Conservation (phyloP, 768 basidiomycete species). For the Rhodosporidiobolus sp. region DNA sequence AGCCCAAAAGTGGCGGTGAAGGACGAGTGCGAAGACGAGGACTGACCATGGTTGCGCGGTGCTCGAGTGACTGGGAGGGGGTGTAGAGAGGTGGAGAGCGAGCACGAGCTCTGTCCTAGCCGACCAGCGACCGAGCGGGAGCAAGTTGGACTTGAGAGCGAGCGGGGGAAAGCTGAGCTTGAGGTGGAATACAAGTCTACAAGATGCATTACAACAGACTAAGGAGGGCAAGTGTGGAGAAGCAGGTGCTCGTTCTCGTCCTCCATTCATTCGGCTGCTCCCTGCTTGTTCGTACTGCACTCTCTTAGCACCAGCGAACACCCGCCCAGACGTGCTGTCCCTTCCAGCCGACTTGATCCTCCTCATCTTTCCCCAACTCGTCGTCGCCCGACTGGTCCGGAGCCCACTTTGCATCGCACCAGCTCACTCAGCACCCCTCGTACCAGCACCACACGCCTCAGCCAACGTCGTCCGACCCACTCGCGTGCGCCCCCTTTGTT, state of each 20-base stretch:
- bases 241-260: too few species aligned
- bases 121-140: neutral
- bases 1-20: conserved; percentile 23
- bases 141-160: neutral
- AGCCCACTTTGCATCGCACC: neutral
- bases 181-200: neutral
- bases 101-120: neutral
- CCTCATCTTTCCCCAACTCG: neutral
- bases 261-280: too few species aligned
- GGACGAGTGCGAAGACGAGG: neutral
- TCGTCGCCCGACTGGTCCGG: neutral
- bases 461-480: neutral
- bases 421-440: neutral
- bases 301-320: too few species aligned
- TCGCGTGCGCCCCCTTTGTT: too few species aligned
- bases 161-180: neutral
- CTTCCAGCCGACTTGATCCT: too few species aligned
- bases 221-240: too few species aligned
- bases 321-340: too few species aligned
- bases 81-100: conserved; percentile 7
- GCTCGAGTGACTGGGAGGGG: too few species aligned
- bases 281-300: too few species aligned
- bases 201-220: too few species aligned
- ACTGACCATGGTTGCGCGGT: conserved; percentile 13
- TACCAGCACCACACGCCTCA: neutral